Conservation (phyloP, 2,329 filamentous ascomycete species). For the Epichloe glyceriae region DNA sequence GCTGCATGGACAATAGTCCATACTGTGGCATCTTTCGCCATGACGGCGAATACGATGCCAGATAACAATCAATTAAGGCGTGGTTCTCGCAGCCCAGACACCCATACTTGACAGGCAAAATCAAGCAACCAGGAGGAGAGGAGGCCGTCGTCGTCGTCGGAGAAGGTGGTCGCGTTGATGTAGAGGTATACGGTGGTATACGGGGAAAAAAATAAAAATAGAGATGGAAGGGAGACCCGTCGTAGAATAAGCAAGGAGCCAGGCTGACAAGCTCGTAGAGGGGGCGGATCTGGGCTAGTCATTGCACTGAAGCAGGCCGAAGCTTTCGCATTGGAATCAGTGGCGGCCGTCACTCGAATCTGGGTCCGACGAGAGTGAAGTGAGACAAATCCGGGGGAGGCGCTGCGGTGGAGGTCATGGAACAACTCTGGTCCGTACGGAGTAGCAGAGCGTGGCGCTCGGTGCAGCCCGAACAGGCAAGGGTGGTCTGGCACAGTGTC, state of each 20-base stretch:
- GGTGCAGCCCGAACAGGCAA: not conserved
- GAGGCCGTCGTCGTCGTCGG: not conserved
- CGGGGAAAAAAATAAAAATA: not conserved
- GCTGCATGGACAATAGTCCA: constrained; percentile 7
- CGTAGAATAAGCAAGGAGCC: not conserved
- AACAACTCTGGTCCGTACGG: not conserved
- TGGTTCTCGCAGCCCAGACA: not conserved
- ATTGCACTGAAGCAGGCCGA: constrained; percentile 2
- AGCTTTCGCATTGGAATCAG: not conserved
- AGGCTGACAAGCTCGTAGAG: not conserved
- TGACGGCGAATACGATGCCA: not conserved
- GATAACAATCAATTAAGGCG: not conserved
- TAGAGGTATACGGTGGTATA: not conserved
- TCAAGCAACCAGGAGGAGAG: not conserved
- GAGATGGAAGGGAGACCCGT: not conserved
- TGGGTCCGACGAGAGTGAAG: not conserved
- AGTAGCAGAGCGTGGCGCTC: not conserved
- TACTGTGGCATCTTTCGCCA: constrained; percentile 1
- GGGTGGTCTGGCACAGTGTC: not conserved
- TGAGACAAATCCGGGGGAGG: constrained; percentile 2
- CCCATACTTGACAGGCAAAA: constrained; percentile 1
- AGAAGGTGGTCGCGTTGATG: not conserved
- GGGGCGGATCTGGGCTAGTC: not conserved
- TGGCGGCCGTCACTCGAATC: not conserved
- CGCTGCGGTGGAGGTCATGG: not conserved